Conservation (phyloP, 2,329 filamentous ascomycete species). For the Xylaria sp. region DNA sequence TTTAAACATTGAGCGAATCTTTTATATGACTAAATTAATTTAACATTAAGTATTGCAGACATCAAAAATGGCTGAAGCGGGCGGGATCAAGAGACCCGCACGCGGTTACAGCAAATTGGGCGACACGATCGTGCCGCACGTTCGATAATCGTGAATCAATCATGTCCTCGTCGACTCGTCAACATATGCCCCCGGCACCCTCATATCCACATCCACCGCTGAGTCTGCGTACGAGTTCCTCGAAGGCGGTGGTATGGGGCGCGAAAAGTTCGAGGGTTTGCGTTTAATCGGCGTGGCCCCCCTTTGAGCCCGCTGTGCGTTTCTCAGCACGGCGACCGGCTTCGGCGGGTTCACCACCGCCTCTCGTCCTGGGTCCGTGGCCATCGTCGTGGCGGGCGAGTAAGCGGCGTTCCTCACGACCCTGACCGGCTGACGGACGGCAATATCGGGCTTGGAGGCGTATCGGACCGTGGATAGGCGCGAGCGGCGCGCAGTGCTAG, state of each 20-base stretch:
- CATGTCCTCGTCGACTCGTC: constrained; percentile 3
- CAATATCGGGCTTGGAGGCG: constrained; percentile 32
- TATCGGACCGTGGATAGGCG: constrained; percentile 33
- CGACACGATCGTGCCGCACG: no score
- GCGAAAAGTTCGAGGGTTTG: constrained; percentile 32
- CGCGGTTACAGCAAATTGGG: no score
- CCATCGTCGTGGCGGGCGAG: constrained; percentile 6
- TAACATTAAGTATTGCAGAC: no score
- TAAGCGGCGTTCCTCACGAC: constrained; percentile 32
- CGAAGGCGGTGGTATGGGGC: constrained; percentile 23
- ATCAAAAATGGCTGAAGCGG: no score
- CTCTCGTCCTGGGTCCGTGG: constrained; percentile 1
- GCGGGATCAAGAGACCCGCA: no score
- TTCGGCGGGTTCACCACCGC: constrained; percentile 15
- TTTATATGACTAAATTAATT: no score
- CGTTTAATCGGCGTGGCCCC: constrained; percentile 2
- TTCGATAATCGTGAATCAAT: constrained; percentile 3
- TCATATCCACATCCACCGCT: constrained; percentile 19
- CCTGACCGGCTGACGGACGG: constrained; percentile 30
- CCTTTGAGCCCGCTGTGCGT: constrained; percentile 15
- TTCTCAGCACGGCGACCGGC: constrained; percentile 18
- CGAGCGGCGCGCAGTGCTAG: constrained; percentile 29
- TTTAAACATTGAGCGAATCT: no score
- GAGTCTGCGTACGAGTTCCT: constrained; percentile 10
- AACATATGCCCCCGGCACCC: constrained; percentile 11